Base-by-base conservation (phyloP, 176 grass and related monocot species). In the Oryza glaberrima region DNA sequence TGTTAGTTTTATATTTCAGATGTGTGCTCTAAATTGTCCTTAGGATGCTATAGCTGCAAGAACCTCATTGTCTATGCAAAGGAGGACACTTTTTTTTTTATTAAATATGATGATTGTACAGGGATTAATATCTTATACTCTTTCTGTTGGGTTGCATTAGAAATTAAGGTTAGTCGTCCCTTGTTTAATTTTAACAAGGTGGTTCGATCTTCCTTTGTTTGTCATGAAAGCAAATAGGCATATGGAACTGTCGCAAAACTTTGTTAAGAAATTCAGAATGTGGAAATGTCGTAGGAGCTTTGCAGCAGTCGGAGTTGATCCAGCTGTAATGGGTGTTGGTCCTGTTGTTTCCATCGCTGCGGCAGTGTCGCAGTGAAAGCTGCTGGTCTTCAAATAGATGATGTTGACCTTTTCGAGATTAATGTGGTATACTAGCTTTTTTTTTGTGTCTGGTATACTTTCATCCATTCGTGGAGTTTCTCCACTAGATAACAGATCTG, bases 241-340 rank as follows among this genome's bases (percentile, higher is more conserved):
- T 68, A 58, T 67, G 36, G 3, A 65, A 65, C 73, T 26, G 7
- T 20, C 35, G 2, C 43, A 58, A 67, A 15, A 70, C 43, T 85
- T 19, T 85, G 64, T 77, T 77, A 49, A 45, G 68, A 19, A 5
- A 43, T 72, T 43, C 20, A 85, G 4, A 78, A 73, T 90, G 35
- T 83, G 79, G 49, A 86, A 92, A 79, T 92, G 23, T 25, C 23
- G 22, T 45, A 98, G 93, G 93, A 94, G 93, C 72, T 98, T 98
- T 78, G 83, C 91, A 9, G 96, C 96, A 41, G 93, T 98, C 66
- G 96, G 96, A 79, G 96, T 98, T 28, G 93, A 98, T 88, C 96
- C 96, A 85, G 89, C 93, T 83, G 96, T 98, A 52, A 98, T 95
- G 96, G 96, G 96, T 70, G 90, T 98, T 86, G 93, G 96, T 54